Evolutionary conservation across 2,329 filamentous ascomycete genomes (phyloP), one percentile per base, ranked within the genome.

Genomic region (Emmonsiellopsis sp.): DNA sequence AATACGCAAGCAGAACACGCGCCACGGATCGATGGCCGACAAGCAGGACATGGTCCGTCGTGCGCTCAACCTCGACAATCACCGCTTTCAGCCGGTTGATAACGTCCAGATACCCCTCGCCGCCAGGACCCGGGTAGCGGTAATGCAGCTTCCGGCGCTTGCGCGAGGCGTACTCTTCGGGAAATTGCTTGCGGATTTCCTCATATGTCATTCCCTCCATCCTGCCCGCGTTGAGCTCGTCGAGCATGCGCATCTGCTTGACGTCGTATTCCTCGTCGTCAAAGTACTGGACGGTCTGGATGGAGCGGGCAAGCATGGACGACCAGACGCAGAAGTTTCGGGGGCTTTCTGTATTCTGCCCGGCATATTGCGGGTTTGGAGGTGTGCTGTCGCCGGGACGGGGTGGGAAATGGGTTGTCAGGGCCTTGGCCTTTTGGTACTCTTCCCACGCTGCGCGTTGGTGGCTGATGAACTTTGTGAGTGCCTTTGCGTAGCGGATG

Each of bases 321-420:
- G 92, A 96, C 93, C 93, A 98, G 13, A 98, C 89, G 69, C 93
- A 98, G 67, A 96, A 97, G 67, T 95, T 95, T 64, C 87, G 80
- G 32, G 86, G 81, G 32, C 84, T 74, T 48, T 85, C 84, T 49
- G 79, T 60, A 9, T 72, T 70, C 51, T 72, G 70, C 2, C 67
- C 67, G 15, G 73, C 67, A 52, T 79, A 85, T 66, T 95, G 89
- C 0, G 93, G 93, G 64, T 98, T 97, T 0, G 93, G 93, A 4
- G 93, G 93, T 0, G 93, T 97, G 59, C 87, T 87, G 70, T 96
- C 92, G 54, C 93, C 93, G 0, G 91, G 86, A 42, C 85, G 80
- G 1, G 93, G 92, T n/a, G 93, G 91, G 70, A 95, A 95, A 54
- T 87, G 86, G 1, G 85, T 86, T 58, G 85, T 81, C 37, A 83